Base-by-base conservation (phyloP, 2,329 filamentous ascomycete genomes). In the Diaporthe vaccinii region DNA sequence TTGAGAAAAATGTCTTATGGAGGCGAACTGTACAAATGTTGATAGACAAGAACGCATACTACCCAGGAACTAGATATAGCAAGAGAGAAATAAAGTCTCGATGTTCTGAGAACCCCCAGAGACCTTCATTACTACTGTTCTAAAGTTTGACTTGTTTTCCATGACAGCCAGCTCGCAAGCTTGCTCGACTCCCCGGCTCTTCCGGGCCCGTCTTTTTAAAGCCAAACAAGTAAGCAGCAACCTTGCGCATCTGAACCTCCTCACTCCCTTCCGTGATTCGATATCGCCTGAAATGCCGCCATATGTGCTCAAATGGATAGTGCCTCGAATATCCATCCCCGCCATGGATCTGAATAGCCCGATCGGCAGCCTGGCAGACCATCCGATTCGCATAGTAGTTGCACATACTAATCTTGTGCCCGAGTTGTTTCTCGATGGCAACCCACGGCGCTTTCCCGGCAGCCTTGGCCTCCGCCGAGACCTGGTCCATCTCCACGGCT, bases 301-400 rank as follows among this genome's bases (percentile, higher is more conserved):
- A 53, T 25, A 53, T 53, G 7, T 53, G 51, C 51, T 53, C 51
- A 53, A 53, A 53, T 2, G 51, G 51, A 28, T 28, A 53, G 51
- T 53, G 51, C n/a, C 51, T 53, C n/a, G 51, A 53, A 28, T 53
- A 53, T 6, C 51, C 51, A 53, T 28, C 51, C n/a, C 51, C 51
- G n/a, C 51, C 51, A n/a, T 53, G 51, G 12, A 53, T 28, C 51
- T 53, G 51, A 15, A 53, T 53, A 4, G 51, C 51, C 51, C n/a
- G 51, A 15, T 53, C 51, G 51, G 51, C 51, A 51, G n/a, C n/a
- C 49, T 53, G 55, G 55, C 55, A 58, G 55, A 58, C 55, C 55
- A 58, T 9, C 2, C 55, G 31, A 22, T 58, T 58, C 31, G 55
- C 55, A 58, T 58, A 58, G 10, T 58, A 58, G 4, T 58, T 58